phyloP scores from a whole-genome alignment of 2,329 filamentous ascomycete genomes.

The Parasarocladium wereldwijsianum region DNA sequence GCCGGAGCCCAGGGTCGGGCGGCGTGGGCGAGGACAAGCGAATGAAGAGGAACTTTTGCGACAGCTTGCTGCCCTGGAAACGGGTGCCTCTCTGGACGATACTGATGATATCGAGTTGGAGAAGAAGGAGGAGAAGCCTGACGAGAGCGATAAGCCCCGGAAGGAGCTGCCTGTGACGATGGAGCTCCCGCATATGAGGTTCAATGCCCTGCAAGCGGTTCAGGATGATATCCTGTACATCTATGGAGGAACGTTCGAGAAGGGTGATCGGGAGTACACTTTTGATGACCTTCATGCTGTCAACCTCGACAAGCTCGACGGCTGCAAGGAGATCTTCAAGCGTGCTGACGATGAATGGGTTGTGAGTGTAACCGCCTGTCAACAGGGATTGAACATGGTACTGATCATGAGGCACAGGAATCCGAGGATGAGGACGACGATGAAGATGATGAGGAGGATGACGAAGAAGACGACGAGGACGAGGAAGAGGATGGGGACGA shows the following conservation, averaged over 20 bases:
- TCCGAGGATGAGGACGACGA: slow-evolving; percentile 47
- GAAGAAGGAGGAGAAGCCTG: slow-evolving; percentile 33
- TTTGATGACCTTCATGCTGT: slow-evolving; percentile 92
- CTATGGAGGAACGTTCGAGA: slow-evolving; percentile 90
- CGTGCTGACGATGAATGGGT: slow-evolving; percentile 75
- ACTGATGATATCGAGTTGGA: slow-evolving; percentile 33
- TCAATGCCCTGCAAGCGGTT: slow-evolving; percentile 81
- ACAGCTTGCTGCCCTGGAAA: slow-evolving; percentile 43
- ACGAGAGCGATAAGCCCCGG: slow-evolving; percentile 40
- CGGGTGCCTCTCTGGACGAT: slow-evolving; percentile 61
- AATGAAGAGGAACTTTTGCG: slow-evolving; percentile 81
- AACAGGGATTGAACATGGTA: background rate
- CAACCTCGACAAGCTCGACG: slow-evolving; percentile 88
- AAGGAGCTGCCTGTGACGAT: slow-evolving; percentile 53
- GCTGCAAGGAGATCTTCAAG: slow-evolving; percentile 81
- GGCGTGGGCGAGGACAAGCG: slow-evolving; percentile 66
- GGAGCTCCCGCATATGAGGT: slow-evolving; percentile 79
- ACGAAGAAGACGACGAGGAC: slow-evolving; percentile 36
- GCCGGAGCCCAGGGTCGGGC: slow-evolving; percentile 51
- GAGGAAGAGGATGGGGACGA: slow-evolving; percentile 37
- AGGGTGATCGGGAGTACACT: slow-evolving; percentile 86
- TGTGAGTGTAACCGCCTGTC: slow-evolving; percentile 27
- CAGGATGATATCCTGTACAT: slow-evolving; percentile 89
- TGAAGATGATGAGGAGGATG: slow-evolving; percentile 43
- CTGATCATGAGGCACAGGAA: slow-evolving; percentile 22